Evolutionary conservation across 495 filamentous ascomycete species (phyloP), one percentile per base, ranked within the genome.

Genomic region (Ascobolus immersus): DNA sequence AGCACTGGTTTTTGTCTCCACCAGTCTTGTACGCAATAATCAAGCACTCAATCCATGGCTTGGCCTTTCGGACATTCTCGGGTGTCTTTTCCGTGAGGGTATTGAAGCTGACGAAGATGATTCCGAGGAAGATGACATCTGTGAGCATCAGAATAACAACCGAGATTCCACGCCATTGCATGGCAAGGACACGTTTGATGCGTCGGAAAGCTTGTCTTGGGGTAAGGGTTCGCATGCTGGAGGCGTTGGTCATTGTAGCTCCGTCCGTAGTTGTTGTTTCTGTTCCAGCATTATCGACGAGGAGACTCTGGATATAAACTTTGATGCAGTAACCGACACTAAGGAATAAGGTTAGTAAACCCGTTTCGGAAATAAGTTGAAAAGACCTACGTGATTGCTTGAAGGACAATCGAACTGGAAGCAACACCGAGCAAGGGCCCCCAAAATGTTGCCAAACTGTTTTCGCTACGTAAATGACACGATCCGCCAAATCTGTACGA

Each of bases 261-360:
- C 65, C 71, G 41, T 64, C 69, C 20, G 71, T 74, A 4, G 70
- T 68, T 21, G 67, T 57, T 33, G 41, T 24, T 6, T 45, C 36
- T 7, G 40, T 42, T 35, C 35, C 35, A 34, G 62, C 62, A 42
- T 68, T 70, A 49, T 78, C 69, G 45, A 74, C 65, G 44, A 84
- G 65, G 29, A 90, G 69, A 11, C 80, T 71, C 34, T 61, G 69
- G 44, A 96, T 59, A 47, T 96, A 96, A 37, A 96, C 74, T 42
- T 89, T 72, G 49, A 91, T 76, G 52, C 86, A 94, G 57, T 96
- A 94, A 18, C 58, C 72, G 48, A 96, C 89, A 1, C 78, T 91
- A 6, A 60, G 49, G 18, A 74, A 63, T 48, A 11, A 3, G 13
- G 17, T 21, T 27, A 22, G n/a, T 15, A 37, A 17, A 17, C 12